Evolutionary conservation across 106 monocot genomes (phyloP), one percentile per base, ranked within the genome.

Genomic region (Allium sativum): DNA sequence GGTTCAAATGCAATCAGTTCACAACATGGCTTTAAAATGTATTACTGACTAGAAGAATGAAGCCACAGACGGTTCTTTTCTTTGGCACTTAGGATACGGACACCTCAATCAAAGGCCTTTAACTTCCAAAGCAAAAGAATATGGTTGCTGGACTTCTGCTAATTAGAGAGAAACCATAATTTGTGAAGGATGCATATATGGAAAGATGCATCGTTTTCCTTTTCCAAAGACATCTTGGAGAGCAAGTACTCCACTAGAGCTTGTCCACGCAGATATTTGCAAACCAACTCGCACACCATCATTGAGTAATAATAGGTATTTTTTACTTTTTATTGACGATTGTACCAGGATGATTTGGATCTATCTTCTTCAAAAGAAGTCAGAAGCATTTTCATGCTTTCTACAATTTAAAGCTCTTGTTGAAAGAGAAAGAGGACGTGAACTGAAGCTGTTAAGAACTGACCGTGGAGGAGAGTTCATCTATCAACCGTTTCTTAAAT

Each of bases 281-380:
- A 11, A 21, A 56, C 55, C 17, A 56, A 21, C 22, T 56, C 7
- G 22, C 18, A 12, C 22, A 7, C 8, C 22, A 7, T 12, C 8
- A 3, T 15, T 56, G 3, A 21, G 55, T 21, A 21, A 21, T 21
- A 56, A 56, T 21, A 56, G 4, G 11, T 5, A n/a, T n/a, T n/a
- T n/a, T n/a, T n/a, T n/a, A 56, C 17, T 56, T 56, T 19, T 18
- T 56, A 56, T 56, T 56, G 55, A 56, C 22, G 55, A 56, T 56
- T 56, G 22, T 56, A 18, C 3, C 4, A 12, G 3, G 22, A 56
- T 21, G 10, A 20, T 4, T 2, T 56, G 55, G 55, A 56, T 56
- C 55, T 56, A 56, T 19, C 22, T 56, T 21, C 22, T 56, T 18
- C 4, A 19, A 21, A 11, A 12, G 17, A 56, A 19, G 22, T 12